Conservation (phyloP, 345 rosid species). For the Populus davidiana region DNA sequence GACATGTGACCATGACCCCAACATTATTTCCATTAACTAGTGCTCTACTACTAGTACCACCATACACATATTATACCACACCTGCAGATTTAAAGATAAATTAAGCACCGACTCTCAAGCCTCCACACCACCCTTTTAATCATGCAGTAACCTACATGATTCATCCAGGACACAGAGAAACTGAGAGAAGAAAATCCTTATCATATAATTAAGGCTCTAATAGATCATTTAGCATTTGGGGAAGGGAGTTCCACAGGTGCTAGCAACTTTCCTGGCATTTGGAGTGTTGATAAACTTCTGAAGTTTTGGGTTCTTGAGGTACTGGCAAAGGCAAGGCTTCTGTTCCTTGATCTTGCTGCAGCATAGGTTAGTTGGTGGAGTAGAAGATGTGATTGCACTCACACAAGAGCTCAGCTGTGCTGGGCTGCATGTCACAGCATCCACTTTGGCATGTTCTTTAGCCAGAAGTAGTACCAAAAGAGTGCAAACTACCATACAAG, state of each 20-base stretch:
- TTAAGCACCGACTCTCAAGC: slow-evolving; percentile 1
- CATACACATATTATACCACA: slow-evolving; percentile 7
- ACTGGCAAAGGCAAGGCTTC: slow-evolving; percentile 87
- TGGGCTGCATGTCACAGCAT: slow-evolving; percentile 74
- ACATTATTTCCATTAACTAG: slow-evolving; percentile 19
- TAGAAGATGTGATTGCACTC: slow-evolving; percentile 60
- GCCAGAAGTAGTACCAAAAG: slow-evolving; percentile 45
- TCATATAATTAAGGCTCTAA: no score
- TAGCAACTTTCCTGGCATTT: slow-evolving; percentile 85
- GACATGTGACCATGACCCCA: slow-evolving; percentile 26
- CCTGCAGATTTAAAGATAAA: slow-evolving; percentile 1
- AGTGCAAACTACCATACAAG: slow-evolving; percentile 35
- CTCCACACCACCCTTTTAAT: not conserved
- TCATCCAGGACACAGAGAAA: slow-evolving; percentile 7
- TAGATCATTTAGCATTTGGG: slow-evolving; percentile 77
- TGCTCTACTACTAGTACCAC: slow-evolving; percentile 5
- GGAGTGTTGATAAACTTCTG: slow-evolving; percentile 68
- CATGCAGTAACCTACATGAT: not conserved
- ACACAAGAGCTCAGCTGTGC: slow-evolving; percentile 80
- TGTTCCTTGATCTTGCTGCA: slow-evolving; percentile 80
- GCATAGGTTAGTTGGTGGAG: slow-evolving; percentile 65
- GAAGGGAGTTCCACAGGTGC: slow-evolving; percentile 75
- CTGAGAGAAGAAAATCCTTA: not conserved
- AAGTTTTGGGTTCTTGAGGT: slow-evolving; percentile 70
- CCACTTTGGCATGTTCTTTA: slow-evolving; percentile 24